Conservation (phyloP, 805 yeast species). For the Vanderwaltozyma polyspora region DNA sequence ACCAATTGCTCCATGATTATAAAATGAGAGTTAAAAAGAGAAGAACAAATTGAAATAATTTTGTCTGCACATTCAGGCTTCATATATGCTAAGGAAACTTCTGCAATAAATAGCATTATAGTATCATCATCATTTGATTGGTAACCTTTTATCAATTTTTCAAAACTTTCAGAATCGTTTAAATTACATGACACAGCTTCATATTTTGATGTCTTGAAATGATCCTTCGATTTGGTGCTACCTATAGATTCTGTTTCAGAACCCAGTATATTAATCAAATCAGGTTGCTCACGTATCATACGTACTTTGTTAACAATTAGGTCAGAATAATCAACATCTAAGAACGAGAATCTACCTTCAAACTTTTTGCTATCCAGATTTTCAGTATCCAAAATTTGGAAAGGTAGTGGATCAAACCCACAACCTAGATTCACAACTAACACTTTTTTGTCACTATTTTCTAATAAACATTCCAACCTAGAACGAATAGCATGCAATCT, state of each 20-base stretch:
- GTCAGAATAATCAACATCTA: conserved; percentile 71
- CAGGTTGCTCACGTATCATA: conserved; percentile 39
- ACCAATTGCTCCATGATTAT: conserved; percentile 59
- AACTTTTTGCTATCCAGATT: conserved; percentile 20
- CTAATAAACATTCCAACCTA: conserved; percentile 38
- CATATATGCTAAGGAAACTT: conserved; percentile 78
- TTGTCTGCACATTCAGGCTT: conserved; percentile 51
- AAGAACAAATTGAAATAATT: conserved; percentile 38
- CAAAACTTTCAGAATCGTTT: conserved; percentile 34
- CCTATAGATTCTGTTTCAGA: conserved; percentile 12
- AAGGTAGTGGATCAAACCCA: conserved; percentile 60
- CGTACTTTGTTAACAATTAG: conserved; percentile 43
- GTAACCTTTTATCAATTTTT: conserved; percentile 6
- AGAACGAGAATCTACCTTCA: conserved; percentile 34
- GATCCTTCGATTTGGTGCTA: conserved; percentile 6
- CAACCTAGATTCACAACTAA: conserved; percentile 63
- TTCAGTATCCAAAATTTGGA: conserved; percentile 33
- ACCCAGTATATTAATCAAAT: conserved; percentile 38
- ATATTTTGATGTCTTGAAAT: conserved; percentile 35
- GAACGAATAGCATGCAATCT: conserved; percentile 59
- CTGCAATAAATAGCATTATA: conserved; percentile 58
- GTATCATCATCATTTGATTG: conserved; percentile 13
- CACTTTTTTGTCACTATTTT: conserved; percentile 24
- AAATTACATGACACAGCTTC: conserved; percentile 58
- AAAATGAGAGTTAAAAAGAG: conserved; percentile 43